Evolutionary conservation across 805 yeast genomes (phyloP).

Genomic region (Saccharomycopsis schoenii): DNA sequence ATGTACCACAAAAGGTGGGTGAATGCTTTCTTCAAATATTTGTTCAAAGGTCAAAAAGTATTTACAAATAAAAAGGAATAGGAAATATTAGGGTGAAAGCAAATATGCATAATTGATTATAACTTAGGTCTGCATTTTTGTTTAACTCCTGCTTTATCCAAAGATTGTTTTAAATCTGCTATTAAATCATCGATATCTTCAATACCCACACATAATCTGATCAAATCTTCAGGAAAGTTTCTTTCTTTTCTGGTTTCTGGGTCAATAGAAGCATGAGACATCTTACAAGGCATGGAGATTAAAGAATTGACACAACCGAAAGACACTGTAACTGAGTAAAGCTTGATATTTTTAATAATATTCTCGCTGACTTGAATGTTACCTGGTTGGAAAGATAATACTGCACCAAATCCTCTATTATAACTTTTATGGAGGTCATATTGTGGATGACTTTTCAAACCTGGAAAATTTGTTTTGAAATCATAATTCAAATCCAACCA

Average conservation of each 20-base stretch:
- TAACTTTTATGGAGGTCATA: conserved; percentile 66
- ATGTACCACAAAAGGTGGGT: too few species aligned
- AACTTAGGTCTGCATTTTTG: not conserved
- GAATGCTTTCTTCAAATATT: too few species aligned
- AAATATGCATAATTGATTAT: not conserved
- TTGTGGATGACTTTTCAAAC: conserved; percentile 72
- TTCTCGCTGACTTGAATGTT: conserved; percentile 51
- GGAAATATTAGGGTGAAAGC: not conserved
- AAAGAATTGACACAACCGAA: conserved; percentile 92
- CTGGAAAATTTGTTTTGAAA: conserved; percentile 72
- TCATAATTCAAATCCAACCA: conserved; percentile 56
- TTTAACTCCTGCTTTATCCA: conserved; percentile 7
- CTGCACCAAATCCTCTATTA: conserved; percentile 85
- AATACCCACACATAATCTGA: conserved; percentile 85
- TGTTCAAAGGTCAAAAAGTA: not conserved
- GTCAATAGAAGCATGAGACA: conserved; percentile 97
- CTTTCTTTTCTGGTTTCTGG: conserved; percentile 79
- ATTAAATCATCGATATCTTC: conserved; percentile 75
- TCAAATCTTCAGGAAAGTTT: conserved; percentile 84
- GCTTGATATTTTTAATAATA: conserved; percentile 63
- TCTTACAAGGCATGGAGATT: conserved; percentile 87
- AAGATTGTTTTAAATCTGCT: conserved; percentile 64
- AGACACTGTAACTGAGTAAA: conserved; percentile 84
- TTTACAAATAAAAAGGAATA: not conserved
- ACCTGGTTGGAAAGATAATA: conserved; percentile 83